Conservation (phyloP, 1,139 yeast species). For the Meyerozyma guilliermondii region DNA sequence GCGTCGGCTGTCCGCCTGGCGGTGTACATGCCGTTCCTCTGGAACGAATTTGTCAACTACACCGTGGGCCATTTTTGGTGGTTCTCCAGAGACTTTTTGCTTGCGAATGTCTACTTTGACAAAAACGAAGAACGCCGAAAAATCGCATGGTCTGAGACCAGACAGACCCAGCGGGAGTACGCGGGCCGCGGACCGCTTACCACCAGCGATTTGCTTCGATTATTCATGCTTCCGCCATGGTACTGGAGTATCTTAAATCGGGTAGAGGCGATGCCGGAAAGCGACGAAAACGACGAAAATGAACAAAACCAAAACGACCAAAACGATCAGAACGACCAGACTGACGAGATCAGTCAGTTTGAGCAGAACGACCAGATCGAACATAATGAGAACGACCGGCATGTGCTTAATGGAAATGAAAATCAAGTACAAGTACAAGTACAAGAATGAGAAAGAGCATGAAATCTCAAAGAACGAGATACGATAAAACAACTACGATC, state of each 20-base stretch:
- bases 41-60: constrained; percentile 18
- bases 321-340: too few species aligned
- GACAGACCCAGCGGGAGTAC: constrained; percentile 10
- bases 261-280: neutral
- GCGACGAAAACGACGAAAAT: neutral
- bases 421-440: too few species aligned
- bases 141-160: constrained; percentile 6
- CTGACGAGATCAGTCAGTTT: too few species aligned
- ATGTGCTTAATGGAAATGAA: too few species aligned
- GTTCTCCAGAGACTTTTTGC: constrained; percentile 23
- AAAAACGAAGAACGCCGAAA: constrained; percentile 11
- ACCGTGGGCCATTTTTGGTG: constrained; percentile 37
- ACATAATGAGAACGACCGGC: too few species aligned
- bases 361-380: too few species aligned
- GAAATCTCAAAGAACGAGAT: too few species aligned
- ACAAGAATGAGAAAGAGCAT: too few species aligned
- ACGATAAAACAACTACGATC: too few species aligned
- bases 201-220: constrained; percentile 10
- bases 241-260: constrained; percentile 19
- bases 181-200: constrained; percentile 9
- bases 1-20: constrained; percentile 5
- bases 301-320: too few species aligned
- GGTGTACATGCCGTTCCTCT: constrained; percentile 9
- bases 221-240: constrained; percentile 33
- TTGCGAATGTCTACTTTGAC: constrained; percentile 18